A percentile compares a stretch with the other conserved stretches of the same genome.
These are phyloP conservation scores for Dictyostelium citrinum DNA, from an alignment of 78 protist species.

Conservation along the genomic window DNA sequence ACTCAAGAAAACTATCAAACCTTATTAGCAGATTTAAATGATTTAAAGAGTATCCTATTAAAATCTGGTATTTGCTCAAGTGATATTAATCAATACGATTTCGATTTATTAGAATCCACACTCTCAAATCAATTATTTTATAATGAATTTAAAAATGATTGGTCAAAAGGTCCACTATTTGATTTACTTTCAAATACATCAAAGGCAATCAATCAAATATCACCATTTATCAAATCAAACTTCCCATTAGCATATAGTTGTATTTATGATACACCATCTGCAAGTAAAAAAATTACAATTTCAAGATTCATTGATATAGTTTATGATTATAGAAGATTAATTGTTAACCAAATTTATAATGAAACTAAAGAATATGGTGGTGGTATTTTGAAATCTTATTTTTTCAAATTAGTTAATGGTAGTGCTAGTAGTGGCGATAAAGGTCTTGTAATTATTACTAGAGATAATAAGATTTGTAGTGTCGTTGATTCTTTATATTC, in stretches of 20 bases:
- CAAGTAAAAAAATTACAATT: neutral
- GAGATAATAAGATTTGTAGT: neutral
- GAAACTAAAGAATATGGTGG: neutral
- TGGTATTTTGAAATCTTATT: neutral
- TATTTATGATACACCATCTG: neutral
- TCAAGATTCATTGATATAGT: neutral
- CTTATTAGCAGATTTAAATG: neutral
- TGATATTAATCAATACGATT: neutral
- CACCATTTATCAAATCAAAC: neutral
- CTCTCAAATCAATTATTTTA: neutral
- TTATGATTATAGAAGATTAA: neutral
- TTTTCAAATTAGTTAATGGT: neutral
- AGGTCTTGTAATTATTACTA: neutral
- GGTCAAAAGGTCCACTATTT: neutral
- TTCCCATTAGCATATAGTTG: neutral
- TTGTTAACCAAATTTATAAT: neutral
- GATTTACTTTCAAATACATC: neutral
- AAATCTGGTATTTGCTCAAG: neutral
- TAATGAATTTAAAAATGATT: neutral
- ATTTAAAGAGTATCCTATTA: neutral
- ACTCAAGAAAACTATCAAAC: neutral
- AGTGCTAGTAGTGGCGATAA: neutral
- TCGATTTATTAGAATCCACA: neutral
- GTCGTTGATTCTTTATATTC: neutral
- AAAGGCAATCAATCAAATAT: neutral